These are phyloP conservation scores for Pythium pyrilobum DNA, from an alignment of 352 stramenopile genomes.

Conservation along the genomic window DNA sequence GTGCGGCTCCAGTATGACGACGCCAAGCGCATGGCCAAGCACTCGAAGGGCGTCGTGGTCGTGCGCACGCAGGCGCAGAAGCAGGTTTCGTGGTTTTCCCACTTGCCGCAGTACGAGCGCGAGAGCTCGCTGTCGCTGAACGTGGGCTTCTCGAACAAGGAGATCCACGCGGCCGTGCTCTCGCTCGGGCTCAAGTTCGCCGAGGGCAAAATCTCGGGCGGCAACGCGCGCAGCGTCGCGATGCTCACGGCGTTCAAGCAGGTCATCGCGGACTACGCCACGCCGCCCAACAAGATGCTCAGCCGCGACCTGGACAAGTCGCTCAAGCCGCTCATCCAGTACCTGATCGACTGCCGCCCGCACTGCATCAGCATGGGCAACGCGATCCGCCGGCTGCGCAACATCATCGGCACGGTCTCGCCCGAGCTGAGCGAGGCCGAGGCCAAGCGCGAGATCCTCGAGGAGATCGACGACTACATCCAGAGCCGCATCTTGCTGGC, in stretches of 20 bases:
- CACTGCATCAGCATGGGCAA: slow-evolving; percentile 96
- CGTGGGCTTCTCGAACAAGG: slow-evolving; percentile 63
- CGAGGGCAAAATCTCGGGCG: slow-evolving; percentile 82
- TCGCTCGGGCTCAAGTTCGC: slow-evolving; percentile 91
- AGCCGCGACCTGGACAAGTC: slow-evolving; percentile 83
- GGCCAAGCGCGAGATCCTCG: slow-evolving; percentile 76
- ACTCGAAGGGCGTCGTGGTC: slow-evolving; percentile 63
- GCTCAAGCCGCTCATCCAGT: slow-evolving; percentile 93
- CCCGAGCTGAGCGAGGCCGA: slow-evolving; percentile 84
- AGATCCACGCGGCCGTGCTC: slow-evolving; percentile 88
- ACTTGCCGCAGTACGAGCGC: slow-evolving; percentile 81
- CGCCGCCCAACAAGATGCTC: slow-evolving; percentile 70
- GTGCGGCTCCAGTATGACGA: slow-evolving; percentile 74
- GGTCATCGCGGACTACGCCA: slow-evolving; percentile 89
- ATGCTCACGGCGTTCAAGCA: slow-evolving; percentile 93
- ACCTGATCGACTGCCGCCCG: slow-evolving; percentile 92
- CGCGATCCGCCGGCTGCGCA: slow-evolving; percentile 89
- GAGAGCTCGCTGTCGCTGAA: slow-evolving; percentile 73
- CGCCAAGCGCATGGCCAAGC: slow-evolving; percentile 69
- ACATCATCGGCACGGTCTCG: slow-evolving; percentile 83
- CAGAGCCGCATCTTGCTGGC: slow-evolving; percentile 92
- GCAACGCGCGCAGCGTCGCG: slow-evolving; percentile 89
- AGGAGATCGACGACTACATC: slow-evolving; percentile 93
- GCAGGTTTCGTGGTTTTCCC: slow-evolving; percentile 78
- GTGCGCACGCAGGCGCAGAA: slow-evolving; percentile 75